Conservation (phyloP, 2,329 filamentous ascomycete genomes). For the Fusarium coffeatum region DNA sequence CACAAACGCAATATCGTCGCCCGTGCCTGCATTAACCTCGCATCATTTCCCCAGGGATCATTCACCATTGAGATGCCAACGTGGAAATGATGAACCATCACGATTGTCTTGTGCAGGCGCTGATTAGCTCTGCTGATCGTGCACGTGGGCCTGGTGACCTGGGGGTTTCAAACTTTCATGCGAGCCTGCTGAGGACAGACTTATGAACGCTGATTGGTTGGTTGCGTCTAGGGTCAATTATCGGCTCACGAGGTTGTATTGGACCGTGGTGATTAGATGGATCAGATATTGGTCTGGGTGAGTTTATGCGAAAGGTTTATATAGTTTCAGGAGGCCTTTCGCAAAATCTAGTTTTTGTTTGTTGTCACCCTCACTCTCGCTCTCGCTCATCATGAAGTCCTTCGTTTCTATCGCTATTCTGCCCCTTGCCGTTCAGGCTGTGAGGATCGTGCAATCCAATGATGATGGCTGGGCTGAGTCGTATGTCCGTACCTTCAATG, state of each 20-base stretch:
- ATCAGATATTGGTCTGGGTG: slow-evolving; percentile 36
- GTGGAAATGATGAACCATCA: slow-evolving; percentile 17
- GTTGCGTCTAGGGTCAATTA: not conserved
- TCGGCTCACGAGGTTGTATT: slow-evolving; percentile 33
- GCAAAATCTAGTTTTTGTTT: not conserved
- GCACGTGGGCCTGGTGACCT: slow-evolving; percentile 41
- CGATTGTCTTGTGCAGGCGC: slow-evolving; percentile 8
- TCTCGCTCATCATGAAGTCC: slow-evolving; percentile 43
- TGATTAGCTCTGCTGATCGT: slow-evolving; percentile 23
- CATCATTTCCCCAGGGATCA: slow-evolving; percentile 2
- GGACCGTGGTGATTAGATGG: slow-evolving; percentile 33
- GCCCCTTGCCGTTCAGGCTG: slow-evolving; percentile 47
- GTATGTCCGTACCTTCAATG: slow-evolving; percentile 71
- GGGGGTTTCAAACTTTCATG: slow-evolving; percentile 37
- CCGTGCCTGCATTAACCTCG: slow-evolving; percentile 12
- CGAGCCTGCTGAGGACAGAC: slow-evolving; percentile 18
- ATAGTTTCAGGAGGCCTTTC: slow-evolving; percentile 22
- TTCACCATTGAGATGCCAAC: slow-evolving; percentile 32
- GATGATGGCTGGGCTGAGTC: slow-evolving; percentile 81
- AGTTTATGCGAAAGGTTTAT: slow-evolving; percentile 24
- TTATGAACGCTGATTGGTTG: slow-evolving; percentile 43
- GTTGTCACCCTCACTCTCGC: not conserved
- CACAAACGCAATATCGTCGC: slow-evolving; percentile 5
- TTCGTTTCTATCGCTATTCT: slow-evolving; percentile 39
- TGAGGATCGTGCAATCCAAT: slow-evolving; percentile 73